Evolutionary conservation across 2,329 filamentous ascomycete species (phyloP), one percentile per base, ranked within the genome.

Genomic region (Hymenoscyphus fraxineus): DNA sequence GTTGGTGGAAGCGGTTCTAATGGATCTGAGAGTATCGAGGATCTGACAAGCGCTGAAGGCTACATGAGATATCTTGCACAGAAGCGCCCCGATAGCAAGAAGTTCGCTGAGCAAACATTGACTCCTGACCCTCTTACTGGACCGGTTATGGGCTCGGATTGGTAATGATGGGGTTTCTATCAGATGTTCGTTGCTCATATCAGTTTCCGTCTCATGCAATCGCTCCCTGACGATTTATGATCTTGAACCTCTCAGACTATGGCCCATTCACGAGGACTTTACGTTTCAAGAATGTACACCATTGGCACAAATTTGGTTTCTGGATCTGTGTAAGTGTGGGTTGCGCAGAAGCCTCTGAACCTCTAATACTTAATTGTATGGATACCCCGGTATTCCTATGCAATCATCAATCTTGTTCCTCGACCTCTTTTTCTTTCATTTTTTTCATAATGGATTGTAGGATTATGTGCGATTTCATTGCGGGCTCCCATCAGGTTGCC

Each of bases 31-130:
- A 19, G 62, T 32, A 62, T 47, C 31, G 59, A 56, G 15, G 16
- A 61, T 55, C 31, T 27, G 54, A 66, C 69, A 12, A 61, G 35
- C 7, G 71, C 72, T 19, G 69, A 71, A 61, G 66, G 57, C 16
- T 72, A 71, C 47, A 67, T 73, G 68, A 68, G 71, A 32, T 69
- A 68, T 56, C 56, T 74, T 38, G 59, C 66, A 3, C 54, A 66
- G 39, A 73, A 70, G 66, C 65, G 60, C 3, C 65, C 67, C 6
- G 61, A 65, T 19, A 66, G 68, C 61, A 69, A 70, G 58, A 67
- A 67, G 62, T 58, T 47, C 44, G 32, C 63, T 22, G 70, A 69
- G 41, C 58, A 65, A 59, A 64, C 61, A 61, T 69, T 64, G 66
- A 68, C 68, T 51, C 38, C 64, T 13, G 66, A 64, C 27, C 67